Base-by-base conservation (phyloP, 1,284 basidiomycete genomes). In the Puccinia polysora region DNA sequence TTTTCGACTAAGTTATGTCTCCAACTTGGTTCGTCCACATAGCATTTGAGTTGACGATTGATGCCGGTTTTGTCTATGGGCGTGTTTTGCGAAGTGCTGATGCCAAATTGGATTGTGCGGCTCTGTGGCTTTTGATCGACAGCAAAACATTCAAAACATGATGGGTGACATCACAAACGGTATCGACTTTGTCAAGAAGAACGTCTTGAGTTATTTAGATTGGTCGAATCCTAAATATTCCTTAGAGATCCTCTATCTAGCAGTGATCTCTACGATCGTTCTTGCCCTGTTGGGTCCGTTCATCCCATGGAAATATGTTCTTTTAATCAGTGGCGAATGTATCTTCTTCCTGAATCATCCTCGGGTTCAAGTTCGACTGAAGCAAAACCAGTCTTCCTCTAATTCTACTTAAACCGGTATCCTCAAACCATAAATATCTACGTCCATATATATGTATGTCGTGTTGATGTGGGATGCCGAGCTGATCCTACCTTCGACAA, bases 201-300 rank as follows among this genome's bases (percentile, higher is more conserved):
- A 78, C 3, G 68, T 78, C 4, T 76, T 79, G 14, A 76, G 76
- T 18, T 79, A 78, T 67, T 73, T 80, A 55, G 79, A 80, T 73
- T 80, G 79, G 79, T 80, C 79, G 0, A 76, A 76, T 15, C 78
- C 78, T 65, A 74, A 74, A 23, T 76, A 76, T 36, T 77, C 78
- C 25, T 73, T 80, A 36, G 74, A 77, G 36, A 74, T 80, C 28
- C 71, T 80, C 7, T 78, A 80, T 59, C 73, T 74, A 20, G 70
- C 76, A 6, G 70, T 80, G 18, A 65, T 80, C 12, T 74, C 74
- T 2, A 76, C 77, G 8, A 73, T 78, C 6, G 50, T 76, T n/a
- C 62, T 79, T 32, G 78, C 77, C 70, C 75, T 80, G 36, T 43
- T 78, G 23, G 76, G 75, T 4, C 78, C 78, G 3, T 76, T 75